Percentiles rank a stretch among this genome's conserved stretches.
phyloP scores from a whole-genome alignment of 2,329 filamentous ascomycete species.

The Davidsoniella eucalypti region DNA sequence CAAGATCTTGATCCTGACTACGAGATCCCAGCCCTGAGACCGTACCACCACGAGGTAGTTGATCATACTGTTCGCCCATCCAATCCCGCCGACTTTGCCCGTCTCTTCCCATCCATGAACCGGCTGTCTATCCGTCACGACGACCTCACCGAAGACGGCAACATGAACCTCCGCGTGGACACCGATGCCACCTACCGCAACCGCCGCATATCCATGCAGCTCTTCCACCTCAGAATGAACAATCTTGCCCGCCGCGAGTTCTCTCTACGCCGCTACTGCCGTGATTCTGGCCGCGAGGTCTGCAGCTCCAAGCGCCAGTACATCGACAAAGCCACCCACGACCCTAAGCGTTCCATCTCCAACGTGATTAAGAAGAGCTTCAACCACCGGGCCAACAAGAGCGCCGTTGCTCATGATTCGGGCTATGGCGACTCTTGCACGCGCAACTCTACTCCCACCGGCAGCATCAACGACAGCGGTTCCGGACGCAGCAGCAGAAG shows the following conservation, averaged over 20 bases:
- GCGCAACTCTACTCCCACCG: background rate
- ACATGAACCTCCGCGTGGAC: constrained; percentile 90
- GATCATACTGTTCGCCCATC: constrained; percentile 55
- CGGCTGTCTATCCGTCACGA: constrained; percentile 76
- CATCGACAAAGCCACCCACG: constrained; percentile 21
- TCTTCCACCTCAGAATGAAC: constrained; percentile 93
- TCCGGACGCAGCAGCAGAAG: constrained; percentile 2
- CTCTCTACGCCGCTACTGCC: constrained; percentile 78
- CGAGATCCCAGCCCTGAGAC: constrained; percentile 36
- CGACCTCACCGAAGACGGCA: constrained; percentile 76
- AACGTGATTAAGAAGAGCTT: constrained; percentile 6
- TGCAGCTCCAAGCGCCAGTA: constrained; percentile 68
- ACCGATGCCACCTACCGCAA: constrained; percentile 47
- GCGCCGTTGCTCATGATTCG: background rate
- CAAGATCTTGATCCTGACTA: constrained; percentile 17
- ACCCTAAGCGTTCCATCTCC: constrained; percentile 7
- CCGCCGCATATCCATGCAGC: constrained; percentile 50
- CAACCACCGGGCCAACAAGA: constrained; percentile 6
- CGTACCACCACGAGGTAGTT: constrained; percentile 44
- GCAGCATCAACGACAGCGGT: background rate
- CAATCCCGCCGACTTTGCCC: constrained; percentile 65
- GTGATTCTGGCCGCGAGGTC: constrained; percentile 83
- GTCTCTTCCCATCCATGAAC: constrained; percentile 72
- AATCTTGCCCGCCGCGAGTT: constrained; percentile 76
- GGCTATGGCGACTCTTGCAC: background rate